Evolutionary conservation across 2,329 filamentous ascomycete genomes (phyloP).

Genomic region (Epichloe coenophiala): DNA sequence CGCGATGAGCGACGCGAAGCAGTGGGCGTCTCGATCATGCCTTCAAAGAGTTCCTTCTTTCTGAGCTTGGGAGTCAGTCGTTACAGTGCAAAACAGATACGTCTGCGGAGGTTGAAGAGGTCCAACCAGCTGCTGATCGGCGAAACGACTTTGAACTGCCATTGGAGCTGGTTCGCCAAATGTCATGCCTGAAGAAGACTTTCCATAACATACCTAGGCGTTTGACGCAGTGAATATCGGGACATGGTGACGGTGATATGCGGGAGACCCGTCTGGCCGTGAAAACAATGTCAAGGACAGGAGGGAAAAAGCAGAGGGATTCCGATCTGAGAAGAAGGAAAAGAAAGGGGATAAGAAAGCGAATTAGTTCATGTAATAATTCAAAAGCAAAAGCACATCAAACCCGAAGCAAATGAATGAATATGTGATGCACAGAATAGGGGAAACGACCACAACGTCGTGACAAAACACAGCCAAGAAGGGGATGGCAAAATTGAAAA

Average conservation of each 20-base stretch:
- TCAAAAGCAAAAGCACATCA: background rate
- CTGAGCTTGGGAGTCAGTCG: conserved; percentile 18
- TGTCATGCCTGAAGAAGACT: background rate
- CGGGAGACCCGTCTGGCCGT: background rate
- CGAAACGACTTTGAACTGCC: background rate
- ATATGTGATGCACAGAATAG: background rate
- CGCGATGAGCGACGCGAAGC: conserved; percentile 27
- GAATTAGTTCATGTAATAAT: background rate
- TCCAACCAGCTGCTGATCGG: background rate
- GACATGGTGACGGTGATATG: conserved; percentile 9
- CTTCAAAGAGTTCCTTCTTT: conserved; percentile 48
- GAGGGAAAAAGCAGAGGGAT: background rate
- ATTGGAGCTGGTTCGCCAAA: background rate
- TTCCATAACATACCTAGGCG: conserved; percentile 14
- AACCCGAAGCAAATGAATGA: background rate
- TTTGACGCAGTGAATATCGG: conserved; percentile 19
- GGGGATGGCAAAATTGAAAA: background rate
- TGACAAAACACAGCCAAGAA: background rate
- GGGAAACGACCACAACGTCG: background rate
- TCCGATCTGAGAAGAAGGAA: background rate
- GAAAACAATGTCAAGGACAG: background rate
- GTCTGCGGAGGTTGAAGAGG: background rate
- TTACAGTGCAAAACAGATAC: background rate
- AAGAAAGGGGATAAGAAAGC: background rate
- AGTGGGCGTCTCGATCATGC: conserved; percentile 44